These are phyloP conservation scores for Escovopsis weberi DNA, from an alignment of 2,329 filamentous ascomycete genomes.

Conservation along the genomic window DNA sequence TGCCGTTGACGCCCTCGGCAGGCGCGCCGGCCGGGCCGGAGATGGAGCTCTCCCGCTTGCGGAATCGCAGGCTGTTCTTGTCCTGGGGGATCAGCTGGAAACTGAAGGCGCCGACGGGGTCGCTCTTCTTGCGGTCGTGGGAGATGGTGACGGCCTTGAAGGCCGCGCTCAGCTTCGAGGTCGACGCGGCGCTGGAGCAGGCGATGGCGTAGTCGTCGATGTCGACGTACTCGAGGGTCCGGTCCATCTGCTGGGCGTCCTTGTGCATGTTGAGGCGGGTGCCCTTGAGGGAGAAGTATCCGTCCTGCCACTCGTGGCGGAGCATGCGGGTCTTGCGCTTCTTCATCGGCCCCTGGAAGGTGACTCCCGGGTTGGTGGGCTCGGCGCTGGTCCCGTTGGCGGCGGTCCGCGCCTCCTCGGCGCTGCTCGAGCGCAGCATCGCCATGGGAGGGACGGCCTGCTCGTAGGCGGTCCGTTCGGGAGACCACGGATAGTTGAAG, in stretches of 20 bases:
- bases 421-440: slow-evolving; percentile 10
- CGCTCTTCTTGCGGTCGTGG: slow-evolving; percentile 36
- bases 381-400: slow-evolving; percentile 23
- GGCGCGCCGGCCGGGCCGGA: slow-evolving; percentile 17
- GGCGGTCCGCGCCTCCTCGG: slow-evolving; percentile 18
- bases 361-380: slow-evolving; percentile 20
- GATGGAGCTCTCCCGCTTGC: slow-evolving; percentile 37
- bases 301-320: slow-evolving; percentile 85
- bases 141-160: slow-evolving; percentile 66
- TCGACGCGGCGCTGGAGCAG: slow-evolving; percentile 61
- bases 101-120: slow-evolving; percentile 54
- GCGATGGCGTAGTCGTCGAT: slow-evolving; percentile 81
- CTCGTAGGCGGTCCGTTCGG: slow-evolving; percentile 31
- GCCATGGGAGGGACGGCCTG: slow-evolving; percentile 26
- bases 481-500: slow-evolving; percentile 41
- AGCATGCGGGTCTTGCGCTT: slow-evolving; percentile 83
- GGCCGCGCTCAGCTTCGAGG: slow-evolving; percentile 70
- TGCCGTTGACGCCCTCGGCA: slow-evolving; percentile 39
- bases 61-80: slow-evolving; percentile 36
- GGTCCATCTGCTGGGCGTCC: slow-evolving; percentile 34
- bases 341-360: slow-evolving; percentile 80
- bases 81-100: slow-evolving; percentile 74
- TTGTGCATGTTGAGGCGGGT: slow-evolving; percentile 65
- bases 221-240: slow-evolving; percentile 64
- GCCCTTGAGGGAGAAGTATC: slow-evolving; percentile 74